A percentile compares a stretch with the other conserved stretches of the same genome.
Evolutionary conservation across 192 early-diverging fungal genomes (phyloP).

Genomic region (Coemansia sp.): DNA sequence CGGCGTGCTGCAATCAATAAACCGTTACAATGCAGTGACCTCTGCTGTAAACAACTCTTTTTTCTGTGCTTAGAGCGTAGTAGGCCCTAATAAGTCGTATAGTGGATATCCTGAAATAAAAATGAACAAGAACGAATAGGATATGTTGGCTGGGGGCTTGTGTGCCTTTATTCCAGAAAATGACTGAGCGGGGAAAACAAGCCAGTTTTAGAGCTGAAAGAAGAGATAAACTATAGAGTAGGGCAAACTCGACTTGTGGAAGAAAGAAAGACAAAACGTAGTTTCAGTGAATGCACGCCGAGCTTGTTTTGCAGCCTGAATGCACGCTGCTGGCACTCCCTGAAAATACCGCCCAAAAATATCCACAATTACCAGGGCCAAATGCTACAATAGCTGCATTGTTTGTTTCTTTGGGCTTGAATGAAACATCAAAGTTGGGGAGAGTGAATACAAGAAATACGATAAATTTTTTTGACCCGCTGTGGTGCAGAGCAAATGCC

Average conservation of each 20-base stretch:
- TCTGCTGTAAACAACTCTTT: slow-evolving; percentile 8
- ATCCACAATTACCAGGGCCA: neutral
- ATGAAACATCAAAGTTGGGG: no score
- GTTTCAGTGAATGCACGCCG: neutral
- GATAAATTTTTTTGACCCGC: no score
- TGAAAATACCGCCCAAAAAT: neutral
- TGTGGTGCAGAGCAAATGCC: neutral
- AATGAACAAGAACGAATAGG: neutral
- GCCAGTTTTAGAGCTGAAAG: neutral
- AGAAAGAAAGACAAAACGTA: slow-evolving; percentile 2
- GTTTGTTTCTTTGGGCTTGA: neutral
- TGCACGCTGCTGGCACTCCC: slow-evolving; percentile 7
- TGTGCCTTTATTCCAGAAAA: slow-evolving; percentile 2
- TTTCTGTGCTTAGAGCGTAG: neutral
- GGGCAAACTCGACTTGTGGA: neutral
- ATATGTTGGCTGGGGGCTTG: neutral
- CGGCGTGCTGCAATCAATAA: slow-evolving; percentile 7
- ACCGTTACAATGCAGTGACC: slow-evolving; percentile 1
- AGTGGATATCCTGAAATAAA: neutral
- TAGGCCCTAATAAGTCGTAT: neutral
- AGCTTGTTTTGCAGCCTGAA: slow-evolving; percentile 9
- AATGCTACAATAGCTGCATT: neutral
- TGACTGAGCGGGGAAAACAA: slow-evolving; percentile 2
- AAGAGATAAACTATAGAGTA: neutral
- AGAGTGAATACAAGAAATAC: no score